These are phyloP conservation scores for Phlebiopsis flavidoalba DNA, from an alignment of 768 basidiomycete genomes.

Conservation along the genomic window DNA sequence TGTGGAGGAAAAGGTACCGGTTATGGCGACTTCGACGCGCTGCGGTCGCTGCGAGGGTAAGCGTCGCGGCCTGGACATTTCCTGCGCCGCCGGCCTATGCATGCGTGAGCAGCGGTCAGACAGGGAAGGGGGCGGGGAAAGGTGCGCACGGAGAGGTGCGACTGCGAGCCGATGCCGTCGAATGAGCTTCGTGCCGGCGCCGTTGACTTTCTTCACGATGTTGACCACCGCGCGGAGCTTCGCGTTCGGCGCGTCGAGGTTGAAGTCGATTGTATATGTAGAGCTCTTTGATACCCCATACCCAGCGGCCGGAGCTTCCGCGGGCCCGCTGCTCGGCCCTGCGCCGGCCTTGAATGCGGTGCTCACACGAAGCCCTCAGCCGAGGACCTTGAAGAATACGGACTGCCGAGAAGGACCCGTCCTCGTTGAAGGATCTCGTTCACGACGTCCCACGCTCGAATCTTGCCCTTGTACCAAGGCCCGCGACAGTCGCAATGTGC, in stretches of 20 bases:
- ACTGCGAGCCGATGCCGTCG: constrained; percentile 47
- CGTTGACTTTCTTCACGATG: constrained; percentile 39
- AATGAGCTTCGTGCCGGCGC: constrained; percentile 32
- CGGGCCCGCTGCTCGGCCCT: no score
- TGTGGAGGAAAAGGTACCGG: constrained; percentile 11
- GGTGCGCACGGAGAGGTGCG: constrained; percentile 26
- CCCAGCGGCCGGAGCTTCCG: no score
- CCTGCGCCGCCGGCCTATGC: constrained; percentile 35
- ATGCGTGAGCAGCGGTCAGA: not conserved
- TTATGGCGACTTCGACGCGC: constrained; percentile 45
- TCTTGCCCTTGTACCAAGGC: constrained; percentile 30
- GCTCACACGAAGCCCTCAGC: constrained; percentile 44
- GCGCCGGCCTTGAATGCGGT: constrained; percentile 46
- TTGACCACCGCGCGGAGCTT: constrained; percentile 34
- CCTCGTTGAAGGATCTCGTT: constrained; percentile 49
- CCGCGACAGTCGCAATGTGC: constrained; percentile 28
- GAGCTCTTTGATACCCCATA: no score
- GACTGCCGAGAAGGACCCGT: constrained; percentile 41
- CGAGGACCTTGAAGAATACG: constrained; percentile 46
- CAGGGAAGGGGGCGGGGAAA: not conserved
- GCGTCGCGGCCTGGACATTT: constrained; percentile 35
- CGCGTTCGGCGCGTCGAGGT: constrained; percentile 44
- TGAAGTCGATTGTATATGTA: constrained; percentile 17
- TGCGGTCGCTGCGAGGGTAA: constrained; percentile 37
- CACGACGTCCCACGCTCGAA: constrained; percentile 28